Conservation (phyloP, 169 alveolate genomes). For the Plasmodium vivax region DNA sequence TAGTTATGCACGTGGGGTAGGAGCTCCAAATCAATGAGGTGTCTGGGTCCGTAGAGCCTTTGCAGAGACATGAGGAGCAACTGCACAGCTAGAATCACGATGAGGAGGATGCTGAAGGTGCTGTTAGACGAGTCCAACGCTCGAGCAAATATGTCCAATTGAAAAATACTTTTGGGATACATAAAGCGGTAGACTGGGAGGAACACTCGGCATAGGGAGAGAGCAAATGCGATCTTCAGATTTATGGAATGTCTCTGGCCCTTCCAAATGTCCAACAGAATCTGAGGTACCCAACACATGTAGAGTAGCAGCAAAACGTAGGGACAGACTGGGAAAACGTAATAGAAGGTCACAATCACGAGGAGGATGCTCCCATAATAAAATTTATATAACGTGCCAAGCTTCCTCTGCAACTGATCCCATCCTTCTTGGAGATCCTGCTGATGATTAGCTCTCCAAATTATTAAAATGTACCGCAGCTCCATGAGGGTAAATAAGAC, state of each 20-base stretch:
- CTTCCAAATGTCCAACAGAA: constrained; percentile 84
- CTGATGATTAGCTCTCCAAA: constrained; percentile 84
- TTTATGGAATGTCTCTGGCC: constrained; percentile 81
- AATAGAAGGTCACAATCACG: constrained; percentile 45
- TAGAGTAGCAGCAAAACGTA: constrained; percentile 72
- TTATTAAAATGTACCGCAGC: constrained; percentile 77
- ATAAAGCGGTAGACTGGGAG: constrained; percentile 81
- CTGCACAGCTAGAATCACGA: constrained; percentile 70
- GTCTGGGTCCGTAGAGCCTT: constrained; percentile 79
- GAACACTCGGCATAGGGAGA: constrained; percentile 76
- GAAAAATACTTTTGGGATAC: constrained; percentile 79
- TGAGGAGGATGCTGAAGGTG: constrained; percentile 61
- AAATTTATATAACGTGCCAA: constrained; percentile 74
- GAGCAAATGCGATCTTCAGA: constrained; percentile 55
- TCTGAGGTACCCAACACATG: constrained; percentile 87
- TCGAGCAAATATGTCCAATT: constrained; percentile 72
- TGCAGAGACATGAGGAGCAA: constrained; percentile 76
- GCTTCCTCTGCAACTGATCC: constrained; percentile 79
- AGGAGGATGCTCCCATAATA: constrained; percentile 49
- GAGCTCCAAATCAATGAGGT: constrained; percentile 76
- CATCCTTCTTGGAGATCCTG: constrained; percentile 80
- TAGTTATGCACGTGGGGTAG: constrained; percentile 88
- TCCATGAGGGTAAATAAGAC: constrained; percentile 79
- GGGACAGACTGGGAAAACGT: constrained; percentile 68
- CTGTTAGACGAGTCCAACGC: constrained; percentile 68